Percentiles rank a stretch among this genome's conserved stretches.
Conservation (phyloP, 306 rosid genomes). For the Fragaria iinumae region DNA sequence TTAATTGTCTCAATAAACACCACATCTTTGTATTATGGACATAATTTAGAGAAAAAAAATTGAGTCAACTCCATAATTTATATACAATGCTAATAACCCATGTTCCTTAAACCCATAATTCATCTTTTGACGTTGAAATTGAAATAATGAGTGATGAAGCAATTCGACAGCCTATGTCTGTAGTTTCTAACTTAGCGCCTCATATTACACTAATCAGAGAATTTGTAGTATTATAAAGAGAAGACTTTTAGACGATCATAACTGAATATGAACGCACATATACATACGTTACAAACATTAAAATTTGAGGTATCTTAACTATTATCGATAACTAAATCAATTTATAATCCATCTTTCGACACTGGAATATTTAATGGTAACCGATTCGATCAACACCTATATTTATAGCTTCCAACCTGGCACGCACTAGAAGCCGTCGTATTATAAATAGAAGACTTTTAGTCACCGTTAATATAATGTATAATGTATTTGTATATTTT, state of each 20-base stretch:
- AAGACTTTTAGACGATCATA: background rate
- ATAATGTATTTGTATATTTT: background rate
- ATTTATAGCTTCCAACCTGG: background rate
- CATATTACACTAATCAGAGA: background rate
- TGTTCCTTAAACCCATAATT: background rate
- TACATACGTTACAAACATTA: background rate
- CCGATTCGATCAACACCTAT: background rate
- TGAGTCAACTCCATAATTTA: conserved; percentile 26
- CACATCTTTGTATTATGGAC: conserved; percentile 15
- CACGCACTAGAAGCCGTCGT: background rate
- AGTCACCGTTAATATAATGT: background rate
- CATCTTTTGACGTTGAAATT: background rate
- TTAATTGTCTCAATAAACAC: conserved; percentile 5
- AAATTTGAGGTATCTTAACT: background rate
- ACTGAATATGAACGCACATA: background rate
- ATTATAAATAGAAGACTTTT: background rate
- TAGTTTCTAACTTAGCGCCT: background rate
- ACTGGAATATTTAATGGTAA: background rate
- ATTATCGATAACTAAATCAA: background rate
- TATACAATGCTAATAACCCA: conserved; percentile 12
- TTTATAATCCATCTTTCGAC: background rate
- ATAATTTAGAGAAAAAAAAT: background rate
- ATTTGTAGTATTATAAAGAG: background rate
- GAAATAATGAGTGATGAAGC: background rate
- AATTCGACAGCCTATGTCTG: background rate